Evolutionary conservation across 106 monocot genomes (phyloP).

Genomic region (Alisma plantagoaquatica): DNA sequence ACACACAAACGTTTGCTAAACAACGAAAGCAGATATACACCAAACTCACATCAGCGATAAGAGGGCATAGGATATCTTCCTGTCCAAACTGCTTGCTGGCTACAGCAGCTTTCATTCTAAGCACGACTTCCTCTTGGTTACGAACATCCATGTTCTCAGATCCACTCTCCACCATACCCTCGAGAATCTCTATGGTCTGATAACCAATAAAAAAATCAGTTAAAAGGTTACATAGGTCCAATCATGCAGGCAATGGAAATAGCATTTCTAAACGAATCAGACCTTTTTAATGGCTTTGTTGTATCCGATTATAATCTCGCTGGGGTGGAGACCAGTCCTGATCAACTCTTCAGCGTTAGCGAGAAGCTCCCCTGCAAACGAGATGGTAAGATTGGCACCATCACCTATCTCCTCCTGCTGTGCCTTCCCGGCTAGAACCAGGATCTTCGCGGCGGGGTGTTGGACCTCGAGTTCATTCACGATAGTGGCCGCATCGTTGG

Average conservation of each 20-base stretch:
- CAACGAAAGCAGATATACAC: no score
- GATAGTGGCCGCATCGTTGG: no score
- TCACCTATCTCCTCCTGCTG: no score
- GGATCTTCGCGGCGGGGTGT: no score
- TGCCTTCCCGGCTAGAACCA: no score
- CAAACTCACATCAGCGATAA: slow-evolving; percentile 92
- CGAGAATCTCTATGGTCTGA: slow-evolving; percentile 59
- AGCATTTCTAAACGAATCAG: not conserved
- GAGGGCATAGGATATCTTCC: slow-evolving; percentile 88
- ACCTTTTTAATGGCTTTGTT: slow-evolving; percentile 84
- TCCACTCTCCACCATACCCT: slow-evolving; percentile 73
- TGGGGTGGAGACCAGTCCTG: slow-evolving; percentile 92
- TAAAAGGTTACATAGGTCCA: not conserved
- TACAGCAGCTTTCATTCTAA: slow-evolving; percentile 82
- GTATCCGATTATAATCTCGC: slow-evolving; percentile 94
- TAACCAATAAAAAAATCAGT: slow-evolving; percentile 1
- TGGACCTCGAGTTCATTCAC: no score
- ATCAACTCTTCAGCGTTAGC: slow-evolving; percentile 87
- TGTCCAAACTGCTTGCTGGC: slow-evolving; percentile 97
- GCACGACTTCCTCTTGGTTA: slow-evolving; percentile 83
- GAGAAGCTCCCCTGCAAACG: slow-evolving; percentile 89
- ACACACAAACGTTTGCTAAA: not conserved
- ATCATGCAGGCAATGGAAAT: not conserved
- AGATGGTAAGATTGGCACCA: slow-evolving; percentile 92
- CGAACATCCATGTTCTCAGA: slow-evolving; percentile 92